Percentiles rank a stretch among this genome's conserved stretches.
These are phyloP conservation scores for Sporothrix brunneoviolacea DNA, from an alignment of 2,329 filamentous ascomycete genomes.

Conservation along the genomic window DNA sequence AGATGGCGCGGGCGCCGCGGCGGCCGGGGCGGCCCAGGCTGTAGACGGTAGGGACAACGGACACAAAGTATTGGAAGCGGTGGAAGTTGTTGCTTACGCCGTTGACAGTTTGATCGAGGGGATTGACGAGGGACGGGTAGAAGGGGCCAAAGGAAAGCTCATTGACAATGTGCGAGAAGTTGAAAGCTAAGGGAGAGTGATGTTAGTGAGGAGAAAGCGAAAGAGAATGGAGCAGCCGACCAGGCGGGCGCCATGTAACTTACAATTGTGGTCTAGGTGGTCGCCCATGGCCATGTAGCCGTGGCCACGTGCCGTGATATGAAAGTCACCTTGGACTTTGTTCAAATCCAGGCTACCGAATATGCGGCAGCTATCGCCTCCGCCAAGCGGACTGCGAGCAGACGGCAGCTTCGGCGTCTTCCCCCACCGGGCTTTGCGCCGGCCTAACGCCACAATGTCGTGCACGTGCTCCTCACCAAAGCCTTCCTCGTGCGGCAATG, in stretches of 20 bases:
- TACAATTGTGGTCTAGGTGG: conserved; percentile 77
- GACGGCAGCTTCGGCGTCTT: conserved; percentile 69
- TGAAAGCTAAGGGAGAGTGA: conserved; percentile 60
- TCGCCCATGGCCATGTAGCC: conserved; percentile 78
- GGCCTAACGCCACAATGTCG: conserved; percentile 72
- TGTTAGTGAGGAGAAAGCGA: background rate
- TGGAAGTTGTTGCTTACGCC: conserved; percentile 71
- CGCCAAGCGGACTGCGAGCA: conserved; percentile 42
- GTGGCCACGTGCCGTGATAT: conserved; percentile 91
- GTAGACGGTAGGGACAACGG: conserved; percentile 90
- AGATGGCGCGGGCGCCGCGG: conserved; percentile 52
- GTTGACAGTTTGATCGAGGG: conserved; percentile 85
- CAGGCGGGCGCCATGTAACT: conserved; percentile 24
- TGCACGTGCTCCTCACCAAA: conserved; percentile 79
- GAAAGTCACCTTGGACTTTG: conserved; percentile 96
- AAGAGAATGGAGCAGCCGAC: background rate
- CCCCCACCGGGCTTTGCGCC: conserved; percentile 57
- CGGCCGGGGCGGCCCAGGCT: conserved; percentile 47
- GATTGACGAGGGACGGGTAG: conserved; percentile 89
- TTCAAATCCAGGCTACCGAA: conserved; percentile 88
- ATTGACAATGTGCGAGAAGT: conserved; percentile 94
- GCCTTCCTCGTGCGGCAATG: conserved; percentile 51
- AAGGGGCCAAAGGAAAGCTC: conserved; percentile 97
- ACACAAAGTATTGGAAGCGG: conserved; percentile 98
- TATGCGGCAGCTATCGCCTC: conserved; percentile 73